Evolutionary conservation across 2,329 filamentous ascomycete species (phyloP), one percentile per base, ranked within the genome.

Genomic region (Epicoccum sorghinum): DNA sequence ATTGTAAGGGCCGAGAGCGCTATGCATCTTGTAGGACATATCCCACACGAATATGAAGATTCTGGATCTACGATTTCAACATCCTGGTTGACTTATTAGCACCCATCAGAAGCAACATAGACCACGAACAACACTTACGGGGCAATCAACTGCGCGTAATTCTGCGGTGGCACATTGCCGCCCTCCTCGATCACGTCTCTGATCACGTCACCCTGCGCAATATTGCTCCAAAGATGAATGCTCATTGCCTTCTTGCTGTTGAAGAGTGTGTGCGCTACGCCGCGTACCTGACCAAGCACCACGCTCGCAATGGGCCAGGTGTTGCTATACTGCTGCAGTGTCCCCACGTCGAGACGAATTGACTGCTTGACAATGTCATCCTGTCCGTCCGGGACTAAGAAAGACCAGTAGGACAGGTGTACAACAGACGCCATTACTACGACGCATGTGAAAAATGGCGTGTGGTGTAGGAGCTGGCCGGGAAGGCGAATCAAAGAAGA

Each of bases 301-400:
- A 82, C 83, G 39, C 80, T 81, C 1, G 90, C 89, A 30, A 91
- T 86, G 32, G 84, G 83, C 90, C 90, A 95, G 3, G 90, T 86
- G 13, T 79, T 77, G 36, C 85, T 86, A 7, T 93, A 79, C 35
- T 85, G 68, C 64, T 88, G 87, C 36, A 95, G 81, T 0, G 89
- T 88, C 13, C 89, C 90, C 52, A 89, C 91, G 58, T 91, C 92
- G 12, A 96, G 83, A 0, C 88, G 85, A 47, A 96, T 89, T 63
- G 86, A 87, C 75, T 91, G 89, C 59, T 87, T 88, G 61, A 89
- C 80, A 65, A 85, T 85, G 58, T 86, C 86, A 67, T 87, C 86
- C 62, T 86, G 82, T 57, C 82, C 79, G 64, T 73, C 73, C 12
- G 61, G 75, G 12, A 72, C 77, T 52, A 70, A 78, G 64, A 80